Conservation (phyloP, 345 rosid genomes). For the Reutealis trisperma region DNA sequence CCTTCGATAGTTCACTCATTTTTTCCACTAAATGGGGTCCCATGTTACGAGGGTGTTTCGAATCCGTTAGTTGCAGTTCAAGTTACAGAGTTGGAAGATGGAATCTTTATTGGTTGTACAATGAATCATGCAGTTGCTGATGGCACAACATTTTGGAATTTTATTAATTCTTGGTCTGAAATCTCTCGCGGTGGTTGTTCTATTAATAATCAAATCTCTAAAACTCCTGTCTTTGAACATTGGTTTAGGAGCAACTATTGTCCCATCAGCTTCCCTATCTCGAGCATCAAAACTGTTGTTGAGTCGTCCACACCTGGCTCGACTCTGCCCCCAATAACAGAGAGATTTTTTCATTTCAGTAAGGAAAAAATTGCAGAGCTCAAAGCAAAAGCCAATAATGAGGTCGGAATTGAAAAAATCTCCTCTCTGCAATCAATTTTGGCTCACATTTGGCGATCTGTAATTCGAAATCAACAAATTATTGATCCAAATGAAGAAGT, state of each 20-base stretch:
- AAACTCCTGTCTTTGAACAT: constrained; percentile 27
- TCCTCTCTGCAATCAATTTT: constrained; percentile 30
- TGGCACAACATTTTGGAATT: constrained; percentile 27
- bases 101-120: constrained; percentile 19
- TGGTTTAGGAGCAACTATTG: constrained; percentile 29
- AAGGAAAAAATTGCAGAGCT: constrained; percentile 9
- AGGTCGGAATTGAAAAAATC: not conserved
- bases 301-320: not conserved
- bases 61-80: constrained; percentile 22
- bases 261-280: constrained; percentile 34
- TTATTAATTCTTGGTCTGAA: constrained; percentile 20
- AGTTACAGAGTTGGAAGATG: constrained; percentile 28
- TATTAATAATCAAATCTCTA: not conserved
- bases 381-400: constrained; percentile 19
- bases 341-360: constrained; percentile 18
- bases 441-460: constrained; percentile 26
- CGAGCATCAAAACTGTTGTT: not conserved
- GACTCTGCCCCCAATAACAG: not conserved
- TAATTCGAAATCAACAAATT: not conserved
- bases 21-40: constrained; percentile 41
- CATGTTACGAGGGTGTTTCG: constrained; percentile 21
- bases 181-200: constrained; percentile 21
- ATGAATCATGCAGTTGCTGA: constrained; percentile 20
- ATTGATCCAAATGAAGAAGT: not conserved
- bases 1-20: constrained; percentile 33